Base-by-base conservation (phyloP, 2,329 filamentous ascomycete species). In the Botryotinia convoluta region DNA sequence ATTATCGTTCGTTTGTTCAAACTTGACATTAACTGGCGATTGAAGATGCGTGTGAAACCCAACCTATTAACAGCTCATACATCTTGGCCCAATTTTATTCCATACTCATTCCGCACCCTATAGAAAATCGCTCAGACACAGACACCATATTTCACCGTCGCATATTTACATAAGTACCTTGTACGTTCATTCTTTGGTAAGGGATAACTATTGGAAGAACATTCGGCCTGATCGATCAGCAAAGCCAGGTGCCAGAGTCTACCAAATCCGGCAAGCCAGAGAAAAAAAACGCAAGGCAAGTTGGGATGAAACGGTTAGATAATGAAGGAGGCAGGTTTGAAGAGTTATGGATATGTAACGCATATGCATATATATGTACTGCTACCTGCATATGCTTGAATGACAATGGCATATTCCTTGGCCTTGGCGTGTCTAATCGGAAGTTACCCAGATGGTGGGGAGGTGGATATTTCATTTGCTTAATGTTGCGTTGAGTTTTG, bases 181-280 rank as follows among this genome's bases (percentile, higher is more conserved):
- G 44, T 54, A 44, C 64, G 59, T n/a, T 44, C 29, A 51, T 32
- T 64, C 69, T 71, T 65, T 71, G 69, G 69, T 71, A 71, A 62
- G 29, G 9, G 51, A 69, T 7, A 16, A 29, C 48, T 29, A 57
- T 69, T 69, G 37, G 37, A 69, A 14, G 65, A n/a, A 1, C 9
- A 29, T 44, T 54, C 45, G 64, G 45, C 45, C 16, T 39, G 45
- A 54, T 45, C 64, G 45, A 67, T 67, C 45, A 67, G 16, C 45
- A 29, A 69, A 29, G 37, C 37, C 37, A 42, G 65, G 65, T 42
- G 48, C 26, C 48, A 57, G 37, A 26, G 37, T 57, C 37, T 32
- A 32, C 18, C 48, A 16, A 32, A 32, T 57, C 12, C 37, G 45
- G 65, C 18, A 42, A 22, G 37, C 51, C 51, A 22, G 39, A 42